Evolutionary conservation across 208 protist species (phyloP), one percentile per base, ranked within the genome.

Genomic region (Vickermania spadyakhi): DNA sequence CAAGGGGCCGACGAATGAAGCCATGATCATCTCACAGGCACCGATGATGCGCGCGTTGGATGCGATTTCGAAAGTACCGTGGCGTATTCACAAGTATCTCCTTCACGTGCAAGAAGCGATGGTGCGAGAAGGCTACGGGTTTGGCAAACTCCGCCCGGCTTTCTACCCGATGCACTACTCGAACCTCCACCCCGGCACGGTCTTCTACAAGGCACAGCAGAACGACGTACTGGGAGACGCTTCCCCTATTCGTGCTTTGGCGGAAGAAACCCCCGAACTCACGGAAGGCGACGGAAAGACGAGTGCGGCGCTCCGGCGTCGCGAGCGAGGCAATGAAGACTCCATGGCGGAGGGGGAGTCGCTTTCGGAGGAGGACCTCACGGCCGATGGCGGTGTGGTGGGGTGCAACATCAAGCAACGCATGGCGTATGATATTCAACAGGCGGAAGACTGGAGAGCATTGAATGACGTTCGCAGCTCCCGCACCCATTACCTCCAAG

Each of bases 31-130:
- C 60, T 93, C 89, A 23, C 85, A 93, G 64, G 86, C 89, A 2
- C 89, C 89, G 23, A 93, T 96, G 83, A 91, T 96, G 84, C 79
- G 85, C 60, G 89, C 89, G 2, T 75, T 93, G 22, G 89, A 96
- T 64, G 86, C 84, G 45, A 91, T 96, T 66, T 93, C 84, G 2
- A 81, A 84, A 23, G 89, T 96, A 41, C 86, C 86, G 59, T 96
- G 89, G 86, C 86, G 89, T 55, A 93, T 96, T 54, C 91, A 89
- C 77, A 88, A 89, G 62, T 96, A 93, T 66, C 93, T 96, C 77
- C 77, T 96, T 21, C 89, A 96, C 68, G 89, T 96, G 45, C 86
- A 96, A 66, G 89, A 96, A 68, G 84, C 86, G 0, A 91, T 96
- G 63, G 83, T 96, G 60, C 81, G 80, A 14, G 89, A 96, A 65